Evolutionary conservation across 257 asterid genomes (phyloP).

Genomic region (Gardenia jasminoides): DNA sequence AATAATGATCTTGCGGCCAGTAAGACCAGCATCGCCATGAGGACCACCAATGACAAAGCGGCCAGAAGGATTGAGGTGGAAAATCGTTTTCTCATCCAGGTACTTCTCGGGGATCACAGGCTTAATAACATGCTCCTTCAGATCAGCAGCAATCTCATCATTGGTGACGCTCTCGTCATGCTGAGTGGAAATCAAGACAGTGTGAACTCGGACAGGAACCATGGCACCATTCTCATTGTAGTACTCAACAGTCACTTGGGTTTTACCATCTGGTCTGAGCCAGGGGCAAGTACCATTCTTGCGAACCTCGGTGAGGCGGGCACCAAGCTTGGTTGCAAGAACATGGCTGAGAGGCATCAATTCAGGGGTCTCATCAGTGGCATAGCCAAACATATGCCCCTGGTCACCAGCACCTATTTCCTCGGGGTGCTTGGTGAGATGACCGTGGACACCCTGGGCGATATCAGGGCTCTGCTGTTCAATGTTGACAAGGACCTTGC

Average conservation of each 20-base stretch:
- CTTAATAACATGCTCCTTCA: slow-evolving; percentile 41
- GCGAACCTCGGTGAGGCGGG: slow-evolving; percentile 39
- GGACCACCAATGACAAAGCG: slow-evolving; percentile 46
- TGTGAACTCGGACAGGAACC: slow-evolving; percentile 42
- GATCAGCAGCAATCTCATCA: slow-evolving; percentile 41
- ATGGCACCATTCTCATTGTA: slow-evolving; percentile 40
- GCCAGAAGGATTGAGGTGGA: slow-evolving; percentile 41
- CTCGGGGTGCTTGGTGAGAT: slow-evolving; percentile 37
- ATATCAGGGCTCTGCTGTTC: slow-evolving; percentile 44
- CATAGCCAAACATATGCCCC: slow-evolving; percentile 45
- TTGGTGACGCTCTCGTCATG: slow-evolving; percentile 44
- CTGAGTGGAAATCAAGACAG: slow-evolving; percentile 42
- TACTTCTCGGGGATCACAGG: slow-evolving; percentile 36
- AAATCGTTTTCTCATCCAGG: slow-evolving; percentile 39
- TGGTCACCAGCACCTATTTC: slow-evolving; percentile 44
- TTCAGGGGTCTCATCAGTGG: slow-evolving; percentile 43
- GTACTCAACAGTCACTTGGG: slow-evolving; percentile 43
- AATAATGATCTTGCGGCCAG: slow-evolving; percentile 45
- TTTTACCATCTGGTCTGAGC: slow-evolving; percentile 45
- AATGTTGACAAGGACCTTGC: slow-evolving; percentile 36
- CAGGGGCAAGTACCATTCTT: slow-evolving; percentile 37
- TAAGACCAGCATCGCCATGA: slow-evolving; percentile 46
- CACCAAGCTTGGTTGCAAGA: slow-evolving; percentile 43
- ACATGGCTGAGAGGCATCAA: slow-evolving; percentile 45
- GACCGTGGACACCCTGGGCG: slow-evolving; percentile 47